Evolutionary conservation across 768 basidiomycete genomes (phyloP).

Genomic region (Phylloporus scabripes): DNA sequence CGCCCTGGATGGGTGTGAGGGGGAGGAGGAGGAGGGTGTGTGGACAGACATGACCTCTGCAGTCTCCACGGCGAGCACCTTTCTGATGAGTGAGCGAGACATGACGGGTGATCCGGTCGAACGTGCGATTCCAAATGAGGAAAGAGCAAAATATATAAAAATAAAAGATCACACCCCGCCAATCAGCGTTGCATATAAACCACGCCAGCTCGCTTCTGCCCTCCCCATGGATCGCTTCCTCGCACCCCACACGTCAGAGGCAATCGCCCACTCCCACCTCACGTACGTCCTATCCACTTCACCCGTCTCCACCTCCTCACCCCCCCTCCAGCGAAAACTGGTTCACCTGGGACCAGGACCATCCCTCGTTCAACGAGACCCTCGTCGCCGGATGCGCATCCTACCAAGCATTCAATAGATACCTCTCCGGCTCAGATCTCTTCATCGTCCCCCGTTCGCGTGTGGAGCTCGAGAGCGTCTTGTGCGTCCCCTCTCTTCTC

Average conservation of each 20-base stretch:
- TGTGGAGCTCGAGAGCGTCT: conserved; percentile 61
- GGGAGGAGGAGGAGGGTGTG: neutral
- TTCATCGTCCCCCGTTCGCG: conserved; percentile 63
- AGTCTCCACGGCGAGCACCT: conserved; percentile 70
- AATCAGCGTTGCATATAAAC: conserved; percentile 2
- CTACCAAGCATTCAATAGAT: conserved; percentile 73
- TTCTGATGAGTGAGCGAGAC: conserved; percentile 70
- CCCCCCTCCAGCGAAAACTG: conserved; percentile 51
- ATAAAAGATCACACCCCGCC: neutral
- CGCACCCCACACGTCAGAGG: conserved; percentile 69
- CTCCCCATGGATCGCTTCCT: conserved; percentile 63
- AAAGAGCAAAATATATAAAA: conserved; percentile 3
- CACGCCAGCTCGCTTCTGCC: neutral
- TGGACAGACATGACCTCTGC: conserved; percentile 46
- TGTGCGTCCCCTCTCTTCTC: conserved; percentile 42
- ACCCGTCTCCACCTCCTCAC: conserved; percentile 1
- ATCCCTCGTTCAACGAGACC: conserved; percentile 64
- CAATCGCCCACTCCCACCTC: conserved; percentile 60
- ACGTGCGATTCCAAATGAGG: conserved; percentile 27
- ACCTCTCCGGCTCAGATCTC: conserved; percentile 63
- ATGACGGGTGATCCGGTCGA: conserved; percentile 9
- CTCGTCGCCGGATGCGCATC: conserved; percentile 76
- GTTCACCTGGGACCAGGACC: conserved; percentile 64
- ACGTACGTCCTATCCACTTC: conserved; percentile 41
- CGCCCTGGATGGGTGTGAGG: conserved; percentile 46